Base-by-base conservation (phyloP, 2,329 filamentous ascomycete genomes). In the Botryotinia narcissicola region DNA sequence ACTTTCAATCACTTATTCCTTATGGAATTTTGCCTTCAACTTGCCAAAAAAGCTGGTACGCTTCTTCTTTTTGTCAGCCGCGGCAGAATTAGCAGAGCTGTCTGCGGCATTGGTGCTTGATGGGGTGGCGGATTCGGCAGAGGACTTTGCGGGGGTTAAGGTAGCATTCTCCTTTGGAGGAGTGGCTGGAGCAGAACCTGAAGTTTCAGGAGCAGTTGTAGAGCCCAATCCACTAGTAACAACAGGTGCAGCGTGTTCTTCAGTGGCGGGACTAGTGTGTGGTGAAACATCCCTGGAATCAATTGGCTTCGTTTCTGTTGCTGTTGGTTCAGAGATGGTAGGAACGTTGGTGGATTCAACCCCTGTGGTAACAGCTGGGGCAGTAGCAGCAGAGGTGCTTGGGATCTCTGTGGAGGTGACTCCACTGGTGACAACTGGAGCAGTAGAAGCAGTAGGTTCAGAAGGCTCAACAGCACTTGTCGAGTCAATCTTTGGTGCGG, bases 11-110 rank as follows among this genome's bases (percentile, higher is more conserved):
- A 70, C 48, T 73, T 79, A 79, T 54, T 81, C 76, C 74, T 81
- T 81, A 73, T 79, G 74, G 57, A 88, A 82, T 81, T 87, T 88
- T 76, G 86, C 86, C 83, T 87, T 88, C 73, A 89, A 76, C 79
- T 83, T 85, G 46, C 81, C 81, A 57, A 83, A 81, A 70, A 83
- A 75, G 76, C 81, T 82, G 14, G 67, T 74, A 22, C 81, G 78
- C 76, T 82, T 83, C 76, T 81, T 81, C 76, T 81, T 83, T 78
- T 81, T 82, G 22, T 79, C 78, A 63, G 75, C 69, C 40, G 77
- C 67, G 59, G 76, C 64, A 14, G 78, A 63, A 69, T 70, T 76
- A 14, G 78, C 75, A 62, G 77, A 73, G 73, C 76, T 79, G 40
- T 80, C 77, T 32, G 72, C 72, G 25, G 75, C 75, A 54, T 79